Base-by-base conservation (phyloP, 176 grass and related monocot species). In the Paspalum vaginatum region DNA sequence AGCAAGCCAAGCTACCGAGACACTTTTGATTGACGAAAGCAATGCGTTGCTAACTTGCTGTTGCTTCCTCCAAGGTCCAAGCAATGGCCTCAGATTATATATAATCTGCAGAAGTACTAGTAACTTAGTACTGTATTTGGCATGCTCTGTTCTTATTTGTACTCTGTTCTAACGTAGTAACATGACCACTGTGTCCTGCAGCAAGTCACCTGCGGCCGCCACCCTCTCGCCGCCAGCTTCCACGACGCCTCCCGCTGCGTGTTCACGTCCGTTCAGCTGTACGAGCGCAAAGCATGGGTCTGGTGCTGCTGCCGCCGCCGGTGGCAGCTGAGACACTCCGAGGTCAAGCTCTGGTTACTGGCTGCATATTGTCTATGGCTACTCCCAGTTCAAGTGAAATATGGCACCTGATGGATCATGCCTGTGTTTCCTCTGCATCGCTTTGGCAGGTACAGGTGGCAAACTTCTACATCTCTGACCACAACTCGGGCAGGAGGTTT, bases 141-240 rank as follows among this genome's bases (percentile, higher is more conserved):
- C 47, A 21, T 72, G 45, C 39, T 59, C 66, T 87, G 57, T 41
- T 39, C 13, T 65, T 32, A 32, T 32, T 3, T 32, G 2, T 32
- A 32, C 32, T 32, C 32, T 32, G 32, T 32, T 32, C 32, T 32
- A 3, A 32, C 3, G 32, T 2, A 1, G 3, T 32, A 2, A 38
- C 0, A n/a, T 25, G 12, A 13, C 52, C 6, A 4, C 39, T 11
- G 1, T 87, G 49, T 3, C 52, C 17, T 86, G 84, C 88, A 98
- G 95, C 95, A 98, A 93, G 88, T 98, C 24, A 98, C 95, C 57
- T 98, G 95, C 74, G 95, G 92, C 32, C 84, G 74, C 44, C 41
- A 81, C 5, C 86, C 92, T 18, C 71, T 95, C 6, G 62, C 65
- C 14, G 78, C 92, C 57, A 73, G 20, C 59, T 98, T 94, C 81